A percentile compares a stretch with the other conserved stretches of the same genome.
Evolutionary conservation across 164 flowering plant genomes (phyloP).

Genomic region (Amborella trichopoda): DNA sequence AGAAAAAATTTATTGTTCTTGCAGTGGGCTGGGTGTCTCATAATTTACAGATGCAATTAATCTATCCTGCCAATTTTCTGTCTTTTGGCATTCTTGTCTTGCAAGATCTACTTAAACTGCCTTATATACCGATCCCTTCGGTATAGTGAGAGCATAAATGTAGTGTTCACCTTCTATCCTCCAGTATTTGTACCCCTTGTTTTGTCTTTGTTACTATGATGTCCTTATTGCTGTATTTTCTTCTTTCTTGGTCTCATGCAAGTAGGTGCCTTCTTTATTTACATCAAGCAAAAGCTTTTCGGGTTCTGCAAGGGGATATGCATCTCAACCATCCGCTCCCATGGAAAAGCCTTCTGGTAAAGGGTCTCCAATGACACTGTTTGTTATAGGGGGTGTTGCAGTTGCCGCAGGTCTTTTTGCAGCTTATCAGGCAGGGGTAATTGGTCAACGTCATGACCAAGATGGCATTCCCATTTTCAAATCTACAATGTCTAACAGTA

Average conservation of each 20-base stretch:
- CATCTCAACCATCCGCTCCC: conserved; percentile 16
- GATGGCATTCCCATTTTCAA: conserved; percentile 6
- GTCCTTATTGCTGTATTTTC: no score
- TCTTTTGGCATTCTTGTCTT: no score
- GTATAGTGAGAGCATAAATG: no score
- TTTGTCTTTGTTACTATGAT: no score
- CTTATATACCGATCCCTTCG: no score
- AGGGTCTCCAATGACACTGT: conserved; percentile 19
- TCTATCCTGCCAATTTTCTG: no score
- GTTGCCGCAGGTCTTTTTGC: conserved; percentile 34
- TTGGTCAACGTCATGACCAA: conserved; percentile 25
- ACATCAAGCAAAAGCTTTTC: neutral
- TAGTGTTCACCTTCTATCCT: no score
- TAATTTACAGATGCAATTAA: no score
- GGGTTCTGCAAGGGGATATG: neutral
- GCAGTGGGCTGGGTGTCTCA: no score
- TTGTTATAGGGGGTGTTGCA: conserved; percentile 34
- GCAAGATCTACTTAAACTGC: no score
- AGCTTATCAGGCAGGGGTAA: conserved; percentile 46
- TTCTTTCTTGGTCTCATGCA: neutral
- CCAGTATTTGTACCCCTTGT: no score
- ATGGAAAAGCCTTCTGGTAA: conserved; percentile 23
- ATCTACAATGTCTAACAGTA: neutral
- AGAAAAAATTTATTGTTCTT: no score
- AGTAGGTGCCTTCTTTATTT: neutral